These are phyloP conservation scores for Suillus fuscotomentosus DNA, from an alignment of 768 basidiomycete species.

Conservation along the genomic window DNA sequence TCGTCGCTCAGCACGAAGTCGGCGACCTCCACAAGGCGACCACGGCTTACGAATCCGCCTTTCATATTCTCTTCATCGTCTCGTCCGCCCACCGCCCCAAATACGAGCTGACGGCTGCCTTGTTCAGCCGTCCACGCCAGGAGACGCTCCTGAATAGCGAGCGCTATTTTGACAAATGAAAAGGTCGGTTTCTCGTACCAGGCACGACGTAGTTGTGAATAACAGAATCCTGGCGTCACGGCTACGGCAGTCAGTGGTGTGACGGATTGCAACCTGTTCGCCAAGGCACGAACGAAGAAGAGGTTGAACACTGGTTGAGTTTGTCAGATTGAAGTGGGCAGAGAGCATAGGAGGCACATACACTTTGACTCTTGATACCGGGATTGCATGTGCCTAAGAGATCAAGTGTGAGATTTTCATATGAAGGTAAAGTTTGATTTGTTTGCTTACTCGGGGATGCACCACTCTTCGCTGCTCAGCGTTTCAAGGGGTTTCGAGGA, in stretches of 20 bases:
- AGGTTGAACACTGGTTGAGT: conserved; percentile 26
- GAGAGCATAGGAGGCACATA: conserved; percentile 6
- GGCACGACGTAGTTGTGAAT: conserved; percentile 22
- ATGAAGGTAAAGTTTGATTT: too few relatives aligned
- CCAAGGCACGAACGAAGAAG: conserved; percentile 30
- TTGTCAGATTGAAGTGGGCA: neutral
- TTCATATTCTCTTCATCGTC: conserved; percentile 20
- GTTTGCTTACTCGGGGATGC: conserved; percentile 15
- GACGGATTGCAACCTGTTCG: conserved; percentile 15
- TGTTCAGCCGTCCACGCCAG: conserved; percentile 25
- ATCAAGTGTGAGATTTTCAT: too few relatives aligned
- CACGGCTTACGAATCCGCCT: conserved; percentile 17
- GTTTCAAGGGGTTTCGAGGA: conserved; percentile 22
- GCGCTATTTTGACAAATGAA: neutral
- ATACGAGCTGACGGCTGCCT: conserved; percentile 36
- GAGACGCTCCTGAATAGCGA: conserved; percentile 9
- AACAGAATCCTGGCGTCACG: conserved; percentile 31
- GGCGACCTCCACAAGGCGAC: conserved; percentile 22
- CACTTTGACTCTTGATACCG: conserved; percentile 29
- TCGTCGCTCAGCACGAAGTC: conserved; percentile 33
- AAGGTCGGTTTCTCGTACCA: neutral
- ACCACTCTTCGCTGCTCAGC: conserved; percentile 22
- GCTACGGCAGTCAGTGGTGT: conserved; percentile 24
- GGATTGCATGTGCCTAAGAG: conserved; percentile 13
- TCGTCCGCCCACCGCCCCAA: conserved; percentile 25